These are phyloP conservation scores for Catenaria anguillulae DNA, from an alignment of 371 early-diverging fungal genomes.

Conservation along the genomic window DNA sequence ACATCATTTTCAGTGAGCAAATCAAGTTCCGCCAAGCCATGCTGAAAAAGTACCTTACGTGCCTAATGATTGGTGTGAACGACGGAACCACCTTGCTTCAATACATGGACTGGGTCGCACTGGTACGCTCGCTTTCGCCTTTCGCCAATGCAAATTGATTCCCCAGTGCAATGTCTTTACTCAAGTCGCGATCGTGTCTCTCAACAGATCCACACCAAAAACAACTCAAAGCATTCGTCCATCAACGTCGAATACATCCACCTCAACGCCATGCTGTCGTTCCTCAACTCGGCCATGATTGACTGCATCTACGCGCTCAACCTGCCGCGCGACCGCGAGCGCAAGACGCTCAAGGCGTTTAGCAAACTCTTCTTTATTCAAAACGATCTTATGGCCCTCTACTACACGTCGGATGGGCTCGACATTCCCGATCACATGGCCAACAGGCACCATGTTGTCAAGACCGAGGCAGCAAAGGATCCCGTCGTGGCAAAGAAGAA, in stretches of 20 bases:
- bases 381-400: conserved; percentile 68
- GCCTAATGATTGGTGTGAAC: conserved; percentile 47
- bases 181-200: too few relatives aligned
- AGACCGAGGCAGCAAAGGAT: neutral
- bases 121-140: too few relatives aligned
- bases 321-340: conserved; percentile 37
- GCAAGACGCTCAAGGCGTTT: conserved; percentile 49
- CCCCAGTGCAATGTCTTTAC: too few relatives aligned
- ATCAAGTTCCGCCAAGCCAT: conserved; percentile 71
- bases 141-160: too few relatives aligned
- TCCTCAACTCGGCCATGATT: conserved; percentile 42
- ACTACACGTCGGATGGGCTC: conserved; percentile 30
- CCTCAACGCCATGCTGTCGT: conserved; percentile 58
- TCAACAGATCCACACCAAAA: neutral
- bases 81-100: conserved; percentile 58
- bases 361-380: conserved; percentile 72
- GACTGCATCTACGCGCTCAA: conserved; percentile 37
- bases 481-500: neutral
- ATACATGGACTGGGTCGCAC: conserved; percentile 21
- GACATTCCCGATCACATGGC: neutral
- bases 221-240: neutral
- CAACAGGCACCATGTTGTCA: neutral
- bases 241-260: conserved; percentile 77
- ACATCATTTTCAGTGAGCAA: conserved; percentile 49
- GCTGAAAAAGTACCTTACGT: conserved; percentile 46